A percentile compares a stretch with the other conserved stretches of the same genome.
Conservation (phyloP, 768 basidiomycete species). For the Suillus americanus region DNA sequence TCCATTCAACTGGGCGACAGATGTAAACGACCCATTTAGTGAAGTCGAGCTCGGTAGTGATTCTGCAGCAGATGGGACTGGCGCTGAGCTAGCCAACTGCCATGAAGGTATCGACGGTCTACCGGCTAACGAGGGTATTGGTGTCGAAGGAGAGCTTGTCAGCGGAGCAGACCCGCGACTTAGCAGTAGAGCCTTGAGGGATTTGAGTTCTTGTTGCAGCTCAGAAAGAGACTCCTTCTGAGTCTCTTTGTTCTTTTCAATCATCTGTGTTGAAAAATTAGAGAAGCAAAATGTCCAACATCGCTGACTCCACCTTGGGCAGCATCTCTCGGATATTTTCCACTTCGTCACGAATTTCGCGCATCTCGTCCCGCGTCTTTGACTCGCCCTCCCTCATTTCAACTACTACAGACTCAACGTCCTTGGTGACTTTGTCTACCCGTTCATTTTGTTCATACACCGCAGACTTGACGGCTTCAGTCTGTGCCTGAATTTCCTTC, state of each 20-base stretch:
- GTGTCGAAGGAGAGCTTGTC: constrained; percentile 48
- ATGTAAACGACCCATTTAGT: constrained; percentile 13
- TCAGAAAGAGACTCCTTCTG: constrained; percentile 83
- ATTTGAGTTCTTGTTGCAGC: constrained; percentile 92
- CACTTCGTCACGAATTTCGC: constrained; percentile 89
- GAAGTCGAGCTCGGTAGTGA: constrained; percentile 15
- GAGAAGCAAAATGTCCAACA: not conserved
- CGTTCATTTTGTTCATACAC: constrained; percentile 76
- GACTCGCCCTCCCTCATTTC: constrained; percentile 79
- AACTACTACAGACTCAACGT: constrained; percentile 69
- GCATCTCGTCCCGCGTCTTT: constrained; percentile 83
- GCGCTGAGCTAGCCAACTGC: constrained; percentile 64
- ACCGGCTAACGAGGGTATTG: constrained; percentile 50
- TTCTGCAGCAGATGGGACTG: constrained; percentile 21
- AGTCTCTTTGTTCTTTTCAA: constrained; percentile 87
- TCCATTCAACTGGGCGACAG: constrained; percentile 35
- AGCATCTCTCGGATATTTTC: constrained; percentile 89
- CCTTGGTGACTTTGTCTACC: constrained; percentile 68
- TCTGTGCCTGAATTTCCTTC: constrained; percentile 78
- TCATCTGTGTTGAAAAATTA: constrained; percentile 60
- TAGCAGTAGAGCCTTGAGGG: constrained; percentile 85
- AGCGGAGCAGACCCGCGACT: constrained; percentile 59
- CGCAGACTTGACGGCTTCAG: constrained; percentile 65
- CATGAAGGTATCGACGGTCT: constrained; percentile 85
- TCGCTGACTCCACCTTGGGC: constrained; percentile 66